Evolutionary conservation across 495 filamentous ascomycete genomes (phyloP).

Genomic region (Aspergillus cavernicola): DNA sequence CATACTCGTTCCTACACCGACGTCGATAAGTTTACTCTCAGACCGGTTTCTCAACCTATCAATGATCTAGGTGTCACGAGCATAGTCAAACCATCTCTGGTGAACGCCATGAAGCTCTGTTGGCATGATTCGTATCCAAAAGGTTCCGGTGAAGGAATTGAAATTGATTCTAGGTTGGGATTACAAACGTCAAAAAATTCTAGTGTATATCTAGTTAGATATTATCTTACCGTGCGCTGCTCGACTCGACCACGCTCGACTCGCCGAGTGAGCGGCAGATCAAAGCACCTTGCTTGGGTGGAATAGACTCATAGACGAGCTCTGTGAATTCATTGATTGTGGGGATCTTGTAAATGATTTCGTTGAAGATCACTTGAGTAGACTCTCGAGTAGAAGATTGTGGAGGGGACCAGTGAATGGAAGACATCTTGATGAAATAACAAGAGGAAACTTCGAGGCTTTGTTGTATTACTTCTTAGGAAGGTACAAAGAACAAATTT

Average conservation of each 20-base stretch:
- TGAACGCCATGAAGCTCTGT: constrained; percentile 3
- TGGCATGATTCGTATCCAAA: background rate
- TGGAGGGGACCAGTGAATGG: no score
- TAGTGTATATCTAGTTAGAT: no score
- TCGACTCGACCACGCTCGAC: background rate
- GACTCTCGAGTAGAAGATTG: no score
- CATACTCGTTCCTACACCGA: constrained; percentile 1
- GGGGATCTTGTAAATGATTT: background rate
- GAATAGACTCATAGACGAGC: background rate
- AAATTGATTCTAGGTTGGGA: background rate
- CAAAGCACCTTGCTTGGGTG: background rate
- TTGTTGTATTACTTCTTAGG: no score
- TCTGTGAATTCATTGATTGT: constrained; percentile 1
- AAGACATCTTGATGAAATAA: no score
- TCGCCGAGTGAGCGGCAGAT: background rate
- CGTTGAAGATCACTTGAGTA: background rate
- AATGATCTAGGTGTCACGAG: background rate
- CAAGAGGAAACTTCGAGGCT: no score
- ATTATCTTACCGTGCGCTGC: no score
- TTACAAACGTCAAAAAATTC: no score
- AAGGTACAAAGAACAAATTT: no score
- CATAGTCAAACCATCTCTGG: background rate
- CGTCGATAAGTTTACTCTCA: background rate
- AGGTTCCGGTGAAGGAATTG: background rate
- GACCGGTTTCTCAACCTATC: background rate